Conservation (phyloP, 192 early-diverging fungal genomes). For the Phlyctochytrium arcticum region DNA sequence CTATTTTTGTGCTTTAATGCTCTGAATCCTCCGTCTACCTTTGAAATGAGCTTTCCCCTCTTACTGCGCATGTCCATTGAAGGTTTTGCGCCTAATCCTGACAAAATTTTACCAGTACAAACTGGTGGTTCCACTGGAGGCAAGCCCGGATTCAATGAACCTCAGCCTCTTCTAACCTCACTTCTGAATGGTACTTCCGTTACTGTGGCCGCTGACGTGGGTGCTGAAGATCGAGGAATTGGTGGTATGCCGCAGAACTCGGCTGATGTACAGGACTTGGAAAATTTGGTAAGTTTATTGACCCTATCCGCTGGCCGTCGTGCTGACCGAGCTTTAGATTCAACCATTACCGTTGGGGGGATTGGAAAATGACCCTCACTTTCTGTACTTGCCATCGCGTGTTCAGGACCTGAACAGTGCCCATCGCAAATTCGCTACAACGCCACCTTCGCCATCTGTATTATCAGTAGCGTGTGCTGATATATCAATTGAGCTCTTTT, state of each 20-base stretch:
- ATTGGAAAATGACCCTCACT: conserved; percentile 61
- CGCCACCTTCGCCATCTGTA: conserved; percentile 21
- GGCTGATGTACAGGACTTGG: conserved; percentile 36
- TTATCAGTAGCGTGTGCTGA: conserved; percentile 74
- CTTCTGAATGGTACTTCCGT: conserved; percentile 25
- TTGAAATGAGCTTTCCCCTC: conserved; percentile 38
- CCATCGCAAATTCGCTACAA: conserved; percentile 4
- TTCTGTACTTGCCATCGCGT: conserved; percentile 18
- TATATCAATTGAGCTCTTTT: conserved; percentile 72
- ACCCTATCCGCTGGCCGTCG: neutral
- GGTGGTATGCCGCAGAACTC: conserved; percentile 21
- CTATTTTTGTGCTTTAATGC: conserved; percentile 69
- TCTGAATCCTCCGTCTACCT: conserved; percentile 48
- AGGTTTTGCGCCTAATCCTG: conserved; percentile 47
- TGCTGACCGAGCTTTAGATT: conserved; percentile 29
- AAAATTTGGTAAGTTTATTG: conserved; percentile 36
- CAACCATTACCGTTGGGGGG: conserved; percentile 56
- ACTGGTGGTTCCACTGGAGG: too few relatives aligned
- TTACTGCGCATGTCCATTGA: conserved; percentile 34
- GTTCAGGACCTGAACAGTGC: neutral
- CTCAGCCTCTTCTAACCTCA: conserved; percentile 25
- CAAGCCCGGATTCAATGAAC: neutral
- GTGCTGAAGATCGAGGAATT: conserved; percentile 35
- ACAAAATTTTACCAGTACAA: too few relatives aligned
- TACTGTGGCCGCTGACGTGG: conserved; percentile 23